Evolutionary conservation across 345 rosid genomes (phyloP), one percentile per base, ranked within the genome.

Genomic region (Gossypium stocksii): DNA sequence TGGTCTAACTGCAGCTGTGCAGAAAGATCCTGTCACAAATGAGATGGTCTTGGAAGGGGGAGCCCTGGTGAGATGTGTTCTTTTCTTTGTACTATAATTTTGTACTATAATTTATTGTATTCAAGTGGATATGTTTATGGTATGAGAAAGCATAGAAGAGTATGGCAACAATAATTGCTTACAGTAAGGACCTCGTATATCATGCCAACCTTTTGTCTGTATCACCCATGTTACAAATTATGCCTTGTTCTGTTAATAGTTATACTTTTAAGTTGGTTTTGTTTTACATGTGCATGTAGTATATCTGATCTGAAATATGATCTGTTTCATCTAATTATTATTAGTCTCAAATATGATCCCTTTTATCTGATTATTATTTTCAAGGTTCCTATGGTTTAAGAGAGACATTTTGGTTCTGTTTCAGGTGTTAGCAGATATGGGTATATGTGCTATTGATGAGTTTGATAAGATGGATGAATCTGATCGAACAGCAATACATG

Each of bases 401-500:
- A 22, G 75, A 78, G 70, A 65, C 12, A 12, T 63, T 11, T 67
- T 45, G 57, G 11, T 23, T 80, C 15, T 79, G 56, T 85, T 46
- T 82, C 90, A 95, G 99, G 99, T 93, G 48, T 85, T 95, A 67
- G 99, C 98, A 49, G 99, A 95, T 81, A 95, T 93, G 99, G 98
- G 99, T 75, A 95, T 95, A 44, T 95, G 99, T 83, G 99, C 99
- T 72, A 95, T 95, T 80, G 99, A 95, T 79, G 99, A 95, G 82
- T 95, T 95, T 79, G 99, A 95, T 83, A 95, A 95, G 89, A 95
- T 95, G 99, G 99, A 95, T 72, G 99, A 95, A 80, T 93, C 92
- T 43, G 99, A 95, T 85, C 94, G 99, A 70, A 93, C 99, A 41
- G 93, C 98, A 17, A 95, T 95, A 73, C 99, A 95, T 74, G 99